Base-by-base conservation (phyloP, 306 rosid species). In the Prunus salicina region DNA sequence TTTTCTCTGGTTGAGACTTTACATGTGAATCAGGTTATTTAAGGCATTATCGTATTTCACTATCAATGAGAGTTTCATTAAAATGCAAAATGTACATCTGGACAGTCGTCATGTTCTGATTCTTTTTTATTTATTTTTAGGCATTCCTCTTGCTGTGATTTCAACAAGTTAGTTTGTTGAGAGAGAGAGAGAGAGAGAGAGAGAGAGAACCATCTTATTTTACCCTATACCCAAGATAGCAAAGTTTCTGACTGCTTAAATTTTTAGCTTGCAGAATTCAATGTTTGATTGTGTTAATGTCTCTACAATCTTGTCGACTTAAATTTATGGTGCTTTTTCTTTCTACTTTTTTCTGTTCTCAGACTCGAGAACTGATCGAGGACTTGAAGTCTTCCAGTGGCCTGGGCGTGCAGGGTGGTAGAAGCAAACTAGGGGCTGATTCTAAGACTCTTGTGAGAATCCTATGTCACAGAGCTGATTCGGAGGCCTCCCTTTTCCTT, bases 291-390 rank as follows among this genome's bases (percentile, higher is more conserved):
- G 16, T 72, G 56, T n/a, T 6, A 45, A 24, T 19, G 45, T 30
- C 5, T 12, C 6, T 6, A 62, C 43, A 12, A 6, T 73, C 60
- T 74, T 14, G 51, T 28, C 28, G 13, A 12, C 25, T 67, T 2
- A 5, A 16, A 8, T 50, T 34, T 8, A 19, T 27, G 43, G 14
- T 79, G 28, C 27, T 16, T 9, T 12, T 5, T 16, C 19, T 25
- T 13, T n/a, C 8, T 53, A 11, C 20, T 5, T 19, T 43, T 38
- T 38, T 38, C 30, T 38, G 75, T 71, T 84, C 83, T 78, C 89
- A 95, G 98, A 95, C 98, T 13, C 87, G 97, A 77, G 98, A 89
- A 79, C 73, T 95, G 86, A 84, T 92, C 3, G 98, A 95, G 46
- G 98, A 95, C 81, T 88, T 95, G 86, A 95, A 73, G 91, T 90